Conservation (phyloP, 352 stramenopile genomes). For the Phytophthora sp. region DNA sequence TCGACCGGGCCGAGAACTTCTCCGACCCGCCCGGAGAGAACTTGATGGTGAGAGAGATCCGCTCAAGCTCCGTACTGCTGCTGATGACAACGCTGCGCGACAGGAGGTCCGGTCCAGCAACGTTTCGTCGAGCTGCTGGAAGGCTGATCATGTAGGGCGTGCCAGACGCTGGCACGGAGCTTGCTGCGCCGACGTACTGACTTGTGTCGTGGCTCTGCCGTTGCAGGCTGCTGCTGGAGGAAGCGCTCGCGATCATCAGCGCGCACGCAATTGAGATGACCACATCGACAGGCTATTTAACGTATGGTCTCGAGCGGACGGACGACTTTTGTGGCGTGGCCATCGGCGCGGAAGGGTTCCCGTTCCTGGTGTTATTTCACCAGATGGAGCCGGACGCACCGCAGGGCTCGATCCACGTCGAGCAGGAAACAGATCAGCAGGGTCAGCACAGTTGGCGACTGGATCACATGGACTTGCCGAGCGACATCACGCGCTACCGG, state of each 20-base stretch:
- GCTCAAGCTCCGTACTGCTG: slow-evolving; percentile 43
- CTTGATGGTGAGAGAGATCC: slow-evolving; percentile 44
- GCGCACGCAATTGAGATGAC: slow-evolving; percentile 34
- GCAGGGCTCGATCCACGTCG: slow-evolving; percentile 37
- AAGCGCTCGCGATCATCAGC: slow-evolving; percentile 40
- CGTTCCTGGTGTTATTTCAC: slow-evolving; percentile 50
- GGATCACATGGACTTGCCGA: slow-evolving; percentile 37
- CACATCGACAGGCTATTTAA: slow-evolving; percentile 26
- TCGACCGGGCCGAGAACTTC: slow-evolving; percentile 50
- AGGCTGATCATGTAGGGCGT: slow-evolving; percentile 52
- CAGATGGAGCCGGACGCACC: slow-evolving; percentile 50
- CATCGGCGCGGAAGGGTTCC: slow-evolving; percentile 41
- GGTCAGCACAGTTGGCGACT: slow-evolving; percentile 13
- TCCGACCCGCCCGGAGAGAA: slow-evolving; percentile 15
- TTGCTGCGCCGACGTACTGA: neutral
- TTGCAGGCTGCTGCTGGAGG: slow-evolving; percentile 55
- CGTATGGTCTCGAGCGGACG: slow-evolving; percentile 25
- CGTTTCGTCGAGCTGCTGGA: slow-evolving; percentile 43
- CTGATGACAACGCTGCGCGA: slow-evolving; percentile 57
- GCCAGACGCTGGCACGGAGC: neutral
- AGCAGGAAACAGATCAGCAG: slow-evolving; percentile 6
- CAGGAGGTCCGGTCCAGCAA: slow-evolving; percentile 11
- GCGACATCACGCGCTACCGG: slow-evolving; percentile 27
- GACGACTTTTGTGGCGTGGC: slow-evolving; percentile 43
- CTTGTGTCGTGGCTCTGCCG: neutral